Evolutionary conservation across 1,284 basidiomycete species (phyloP), one percentile per base, ranked within the genome.

Genomic region (Cutaneotrichosporon dermatis): DNA sequence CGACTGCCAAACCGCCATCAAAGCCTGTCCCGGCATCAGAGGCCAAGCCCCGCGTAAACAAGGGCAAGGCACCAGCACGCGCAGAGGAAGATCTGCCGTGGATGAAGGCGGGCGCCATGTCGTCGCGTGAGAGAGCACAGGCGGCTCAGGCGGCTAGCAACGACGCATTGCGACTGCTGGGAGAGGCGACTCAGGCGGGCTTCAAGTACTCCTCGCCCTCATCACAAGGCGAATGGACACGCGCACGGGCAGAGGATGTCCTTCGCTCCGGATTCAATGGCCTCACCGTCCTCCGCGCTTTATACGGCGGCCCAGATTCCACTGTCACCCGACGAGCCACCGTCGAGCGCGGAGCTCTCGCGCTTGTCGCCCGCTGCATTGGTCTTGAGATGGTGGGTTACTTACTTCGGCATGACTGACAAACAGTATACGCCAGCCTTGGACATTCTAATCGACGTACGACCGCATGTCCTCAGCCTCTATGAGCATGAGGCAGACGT

Each of bases 371-470:
- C 6, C 68, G 64, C 49, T 65, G 61, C 36, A 11, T 72, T 10
- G 40, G 51, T 2, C 34, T 73, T n/a, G 64, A 67, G 44, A 70
- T 73, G 69, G 73, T 75, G 59, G 60, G 71, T 66, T 12, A 2
- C 6, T 25, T 25, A 25, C 25, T 25, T 8, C 4, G 13, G 3
- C 7, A 10, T 7, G 35, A 5, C 35, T 8, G 58, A 62, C 42
- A 25, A 8, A 0, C 43, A 74, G 71, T 50, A 62, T 40, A 51
- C 50, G 0, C 55, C 57, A 52, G 69, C 66, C 1, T 54, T 71
- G 35, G 63, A 64, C 4, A 34, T 69, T 6, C 58, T 70, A 0
- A 40, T 57, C n/a, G 62, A 50, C 6, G 54, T 64, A 12, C 62
- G 65, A 11, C 64, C 64, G 0, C 15, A 54, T 7, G 25, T 72